A percentile compares a stretch with the other conserved stretches of the same genome.
Evolutionary conservation across 805 yeast genomes (phyloP).

Genomic region (Candida andamanensis): DNA sequence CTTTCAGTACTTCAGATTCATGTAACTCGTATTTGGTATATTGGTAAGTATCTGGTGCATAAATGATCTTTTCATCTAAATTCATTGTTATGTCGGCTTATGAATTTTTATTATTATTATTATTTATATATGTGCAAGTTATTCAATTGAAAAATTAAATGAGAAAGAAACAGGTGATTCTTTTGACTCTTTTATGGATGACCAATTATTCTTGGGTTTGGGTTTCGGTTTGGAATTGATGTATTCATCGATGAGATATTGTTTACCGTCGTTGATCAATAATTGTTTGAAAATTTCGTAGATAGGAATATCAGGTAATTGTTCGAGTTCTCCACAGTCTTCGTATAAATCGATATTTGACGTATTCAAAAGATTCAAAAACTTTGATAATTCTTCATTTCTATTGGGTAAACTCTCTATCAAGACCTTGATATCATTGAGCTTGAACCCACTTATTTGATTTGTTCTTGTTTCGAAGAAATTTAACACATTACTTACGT

Average conservation of each 20-base stretch:
- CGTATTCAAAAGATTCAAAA: slow-evolving; percentile 1
- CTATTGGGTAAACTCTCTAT: slow-evolving; percentile 12
- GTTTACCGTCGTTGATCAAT: slow-evolving; percentile 36
- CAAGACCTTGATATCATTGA: slow-evolving; percentile 43
- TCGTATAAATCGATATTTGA: slow-evolving; percentile 27
- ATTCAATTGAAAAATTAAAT: slow-evolving; percentile 8
- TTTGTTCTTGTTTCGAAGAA: slow-evolving; percentile 63
- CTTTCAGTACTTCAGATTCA: slow-evolving; percentile 44
- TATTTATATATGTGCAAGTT: no score
- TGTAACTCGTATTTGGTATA: slow-evolving; percentile 64
- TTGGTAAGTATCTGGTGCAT: slow-evolving; percentile 87
- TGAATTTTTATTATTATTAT: no score
- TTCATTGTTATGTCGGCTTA: slow-evolving; percentile 6
- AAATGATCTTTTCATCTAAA: slow-evolving; percentile 25
- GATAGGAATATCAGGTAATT: slow-evolving; percentile 48
- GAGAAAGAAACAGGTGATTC: slow-evolving; percentile 5
- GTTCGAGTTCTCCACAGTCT: slow-evolving; percentile 57
- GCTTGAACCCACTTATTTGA: slow-evolving; percentile 79
- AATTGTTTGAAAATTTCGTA: slow-evolving; percentile 56
- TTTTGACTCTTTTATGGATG: neutral
- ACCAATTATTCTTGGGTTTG: slow-evolving; percentile 1
- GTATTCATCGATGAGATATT: slow-evolving; percentile 10
- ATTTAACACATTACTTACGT: slow-evolving; percentile 54
- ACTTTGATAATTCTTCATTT: slow-evolving; percentile 3
- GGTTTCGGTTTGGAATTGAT: slow-evolving; percentile 3